Conservation (phyloP, 352 stramenopile genomes). For the Phytophthora foliorum region DNA sequence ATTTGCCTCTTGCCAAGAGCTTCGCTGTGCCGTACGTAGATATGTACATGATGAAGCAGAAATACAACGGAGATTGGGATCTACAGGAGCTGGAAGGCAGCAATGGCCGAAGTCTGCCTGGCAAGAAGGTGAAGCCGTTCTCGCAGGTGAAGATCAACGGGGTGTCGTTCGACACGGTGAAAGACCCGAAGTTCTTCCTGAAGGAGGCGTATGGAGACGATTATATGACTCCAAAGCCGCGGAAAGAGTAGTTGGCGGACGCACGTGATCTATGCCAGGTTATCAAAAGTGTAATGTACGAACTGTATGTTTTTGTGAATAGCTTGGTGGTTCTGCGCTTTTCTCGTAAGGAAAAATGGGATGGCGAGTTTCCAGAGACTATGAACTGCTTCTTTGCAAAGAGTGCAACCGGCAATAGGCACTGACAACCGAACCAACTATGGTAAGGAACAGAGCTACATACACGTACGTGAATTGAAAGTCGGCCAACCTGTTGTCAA, state of each 20-base stretch:
- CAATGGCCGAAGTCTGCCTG: constrained; percentile 24
- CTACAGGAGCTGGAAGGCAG: constrained; percentile 34
- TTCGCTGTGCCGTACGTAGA: constrained; percentile 48
- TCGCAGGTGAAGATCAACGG: constrained; percentile 41
- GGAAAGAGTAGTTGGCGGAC: background rate
- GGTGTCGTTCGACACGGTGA: constrained; percentile 43
- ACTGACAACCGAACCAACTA: too few species aligned
- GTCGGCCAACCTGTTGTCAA: too few species aligned
- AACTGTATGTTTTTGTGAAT: too few species aligned
- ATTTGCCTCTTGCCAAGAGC: constrained; percentile 18
- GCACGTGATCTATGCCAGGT: background rate
- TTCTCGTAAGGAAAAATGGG: too few species aligned
- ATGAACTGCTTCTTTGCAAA: too few species aligned
- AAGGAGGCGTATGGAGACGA: constrained; percentile 40
- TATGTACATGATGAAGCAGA: constrained; percentile 41
- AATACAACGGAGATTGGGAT: constrained; percentile 18
- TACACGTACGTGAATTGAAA: too few species aligned
- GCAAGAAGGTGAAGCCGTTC: constrained; percentile 36
- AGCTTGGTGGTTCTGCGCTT: too few species aligned
- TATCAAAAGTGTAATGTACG: background rate
- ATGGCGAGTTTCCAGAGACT: too few species aligned
- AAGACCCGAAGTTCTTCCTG: constrained; percentile 45
- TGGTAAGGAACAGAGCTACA: too few species aligned
- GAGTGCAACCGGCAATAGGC: too few species aligned
- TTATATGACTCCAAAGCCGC: constrained; percentile 44